Evolutionary conservation across 2,329 filamentous ascomycete species (phyloP), one percentile per base, ranked within the genome.

Genomic region (Clonostachys rosea): DNA sequence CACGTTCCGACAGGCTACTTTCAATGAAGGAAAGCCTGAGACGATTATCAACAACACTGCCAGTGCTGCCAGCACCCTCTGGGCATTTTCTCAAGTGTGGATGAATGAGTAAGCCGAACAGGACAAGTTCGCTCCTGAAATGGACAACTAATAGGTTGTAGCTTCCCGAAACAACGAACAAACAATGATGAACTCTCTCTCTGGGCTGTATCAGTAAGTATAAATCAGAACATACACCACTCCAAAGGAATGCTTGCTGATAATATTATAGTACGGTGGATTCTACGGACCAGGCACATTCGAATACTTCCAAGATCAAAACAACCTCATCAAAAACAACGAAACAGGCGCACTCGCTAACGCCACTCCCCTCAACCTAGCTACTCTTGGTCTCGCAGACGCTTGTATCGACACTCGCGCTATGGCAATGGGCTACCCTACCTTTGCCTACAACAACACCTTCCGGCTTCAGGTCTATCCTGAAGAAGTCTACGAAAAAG

Each of bases 311-410:
- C 24, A 42, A 12, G 41, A 45, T 18, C 49, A 51, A 40, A 51
- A 51, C 35, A 30, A 45, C 14, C 42, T 49, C 45, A 55, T 58
- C 34, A 0, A 49, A 0, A 43, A 47, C 2, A 48, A 47, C 9
- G 49, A 52, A 0, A 30, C 36, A 11, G 17, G 47, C 1, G 14
- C 36, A n/a, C 17, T 39, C 9, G 11, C 36, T 12, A 59, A 62
- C 3, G 76, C 73, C 44, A 76, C 78, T 2, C 59, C 68, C 1
- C 52, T 79, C 3, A 60, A 74, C 2, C 67, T 89, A 5, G 69
- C 69, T 5, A 78, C 83, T 0, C 63, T 89, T 0, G 84, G 84
- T 18, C 83, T 89, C 47, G 69, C 85, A 43, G 86, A 89, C 59
- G 85, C 83, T 5, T 77, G 82, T 47, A 69, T 89, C 16, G 86